Evolutionary conservation across 495 filamentous ascomycete species (phyloP).

Genomic region (Tirmania nivea): DNA sequence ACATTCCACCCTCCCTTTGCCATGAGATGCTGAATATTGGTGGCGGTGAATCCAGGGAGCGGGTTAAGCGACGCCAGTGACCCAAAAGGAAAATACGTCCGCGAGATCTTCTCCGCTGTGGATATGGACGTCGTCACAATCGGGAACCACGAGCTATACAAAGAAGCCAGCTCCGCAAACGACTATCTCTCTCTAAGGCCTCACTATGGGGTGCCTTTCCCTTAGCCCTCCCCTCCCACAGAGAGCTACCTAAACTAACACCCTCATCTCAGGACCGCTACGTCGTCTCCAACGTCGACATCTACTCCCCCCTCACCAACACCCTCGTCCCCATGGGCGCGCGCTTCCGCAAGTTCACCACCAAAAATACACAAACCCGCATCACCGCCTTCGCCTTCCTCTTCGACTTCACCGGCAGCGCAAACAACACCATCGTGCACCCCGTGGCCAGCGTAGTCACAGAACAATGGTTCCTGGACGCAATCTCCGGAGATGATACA

Average conservation of each 20-base stretch:
- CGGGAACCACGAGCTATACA: conserved; percentile 92
- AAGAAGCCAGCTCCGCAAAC: conserved; percentile 45
- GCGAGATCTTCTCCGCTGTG: conserved; percentile 65
- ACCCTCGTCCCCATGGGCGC: conserved; percentile 55
- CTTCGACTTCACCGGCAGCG: conserved; percentile 76
- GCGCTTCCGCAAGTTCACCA: conserved; percentile 69
- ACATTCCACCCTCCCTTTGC: neutral
- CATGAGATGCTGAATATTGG: neutral
- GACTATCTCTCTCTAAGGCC: conserved; percentile 63
- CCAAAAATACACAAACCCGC: conserved; percentile 62
- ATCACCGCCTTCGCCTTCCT: conserved; percentile 82
- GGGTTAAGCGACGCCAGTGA: conserved; percentile 82
- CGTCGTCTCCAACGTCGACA: conserved; percentile 80
- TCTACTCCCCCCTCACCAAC: conserved; percentile 46
- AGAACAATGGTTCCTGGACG: conserved; percentile 73
- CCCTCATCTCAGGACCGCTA: conserved; percentile 27
- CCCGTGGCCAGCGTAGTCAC: conserved; percentile 52
- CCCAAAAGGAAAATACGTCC: conserved; percentile 71
- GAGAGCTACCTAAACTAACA: conserved; percentile 18
- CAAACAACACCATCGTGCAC: conserved; percentile 70
- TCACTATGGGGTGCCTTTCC: conserved; percentile 28
- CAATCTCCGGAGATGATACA: conserved; percentile 53
- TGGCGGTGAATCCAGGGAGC: conserved; percentile 31
- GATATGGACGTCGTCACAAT: conserved; percentile 66
- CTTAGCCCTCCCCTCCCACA: neutral